Conservation (phyloP, 805 yeast genomes). For the Zygoascus biomembranicola region DNA sequence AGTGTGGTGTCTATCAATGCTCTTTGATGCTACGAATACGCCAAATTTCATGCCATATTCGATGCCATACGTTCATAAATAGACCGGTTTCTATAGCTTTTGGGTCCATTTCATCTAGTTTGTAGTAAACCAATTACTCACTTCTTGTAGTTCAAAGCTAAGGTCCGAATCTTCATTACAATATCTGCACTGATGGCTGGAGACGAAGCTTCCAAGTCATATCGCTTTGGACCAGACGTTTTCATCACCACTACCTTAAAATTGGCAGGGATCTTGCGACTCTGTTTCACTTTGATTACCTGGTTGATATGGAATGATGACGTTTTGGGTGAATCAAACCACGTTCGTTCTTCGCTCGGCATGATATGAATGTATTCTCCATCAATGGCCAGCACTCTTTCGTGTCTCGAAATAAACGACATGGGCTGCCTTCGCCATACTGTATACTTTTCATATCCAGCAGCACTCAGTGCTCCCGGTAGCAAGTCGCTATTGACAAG, state of each 20-base stretch:
- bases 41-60: too few species aligned
- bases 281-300: slow-evolving; percentile 65
- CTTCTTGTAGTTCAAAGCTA: slow-evolving; percentile 45
- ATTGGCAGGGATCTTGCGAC: slow-evolving; percentile 63
- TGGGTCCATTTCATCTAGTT: too few species aligned
- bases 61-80: too few species aligned
- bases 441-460: slow-evolving; percentile 73
- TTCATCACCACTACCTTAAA: slow-evolving; percentile 76
- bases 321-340: slow-evolving; percentile 71
- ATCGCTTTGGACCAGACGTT: slow-evolving; percentile 63
- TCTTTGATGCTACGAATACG: too few species aligned
- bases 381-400: slow-evolving; percentile 77
- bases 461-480: slow-evolving; percentile 18
- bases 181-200: slow-evolving; percentile 61
- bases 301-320: slow-evolving; percentile 81
- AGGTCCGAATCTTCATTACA: slow-evolving; percentile 55
- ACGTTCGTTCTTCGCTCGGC: slow-evolving; percentile 71
- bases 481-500: background rate
- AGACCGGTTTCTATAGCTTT: too few species aligned
- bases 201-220: slow-evolving; percentile 73
- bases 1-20: too few species aligned
- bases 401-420: slow-evolving; percentile 73
- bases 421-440: slow-evolving; percentile 86
- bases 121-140: too few species aligned
- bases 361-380: slow-evolving; percentile 89